Conservation (phyloP, 169 alveolate genomes). For the Hepatocystis sp. region DNA sequence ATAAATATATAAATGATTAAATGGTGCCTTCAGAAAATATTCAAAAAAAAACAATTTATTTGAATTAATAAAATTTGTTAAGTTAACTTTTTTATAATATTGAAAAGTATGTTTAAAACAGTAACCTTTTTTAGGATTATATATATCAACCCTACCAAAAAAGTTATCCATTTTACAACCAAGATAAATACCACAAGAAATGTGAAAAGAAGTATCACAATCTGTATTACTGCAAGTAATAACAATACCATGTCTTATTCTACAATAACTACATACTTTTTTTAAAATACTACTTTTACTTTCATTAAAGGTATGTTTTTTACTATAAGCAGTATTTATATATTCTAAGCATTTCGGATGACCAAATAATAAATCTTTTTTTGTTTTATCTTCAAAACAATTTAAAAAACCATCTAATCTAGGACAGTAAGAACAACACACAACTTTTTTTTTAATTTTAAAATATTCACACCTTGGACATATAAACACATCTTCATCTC, state of each 20-base stretch:
- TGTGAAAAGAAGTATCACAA: constrained; percentile 64
- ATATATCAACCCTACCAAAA: constrained; percentile 73
- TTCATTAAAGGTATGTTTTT: constrained; percentile 45
- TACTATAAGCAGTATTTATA: constrained; percentile 65
- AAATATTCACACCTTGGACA: constrained; percentile 72
- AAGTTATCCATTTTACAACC: constrained; percentile 75
- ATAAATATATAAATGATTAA: constrained; percentile 57
- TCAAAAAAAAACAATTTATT: constrained; percentile 64
- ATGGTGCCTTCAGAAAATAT: constrained; percentile 35
- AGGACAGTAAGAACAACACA: constrained; percentile 55
- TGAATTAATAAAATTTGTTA: constrained; percentile 57
- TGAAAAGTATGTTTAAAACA: constrained; percentile 75
- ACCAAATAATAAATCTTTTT: constrained; percentile 58
- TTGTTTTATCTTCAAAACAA: constrained; percentile 71
- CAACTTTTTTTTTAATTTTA: constrained; percentile 53
- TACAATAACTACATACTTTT: constrained; percentile 67
- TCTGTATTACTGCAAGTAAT: constrained; percentile 71
- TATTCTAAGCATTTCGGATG: constrained; percentile 73
- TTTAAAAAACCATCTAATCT: constrained; percentile 75
- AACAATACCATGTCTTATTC: constrained; percentile 71
- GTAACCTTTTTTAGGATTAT: constrained; percentile 68
- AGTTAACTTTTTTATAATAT: constrained; percentile 30
- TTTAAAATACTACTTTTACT: constrained; percentile 25
- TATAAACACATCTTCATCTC: constrained; percentile 39
- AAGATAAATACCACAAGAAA: constrained; percentile 62